phyloP scores from a whole-genome alignment of 495 filamentous ascomycete species.

The Durotheca rogersii region DNA sequence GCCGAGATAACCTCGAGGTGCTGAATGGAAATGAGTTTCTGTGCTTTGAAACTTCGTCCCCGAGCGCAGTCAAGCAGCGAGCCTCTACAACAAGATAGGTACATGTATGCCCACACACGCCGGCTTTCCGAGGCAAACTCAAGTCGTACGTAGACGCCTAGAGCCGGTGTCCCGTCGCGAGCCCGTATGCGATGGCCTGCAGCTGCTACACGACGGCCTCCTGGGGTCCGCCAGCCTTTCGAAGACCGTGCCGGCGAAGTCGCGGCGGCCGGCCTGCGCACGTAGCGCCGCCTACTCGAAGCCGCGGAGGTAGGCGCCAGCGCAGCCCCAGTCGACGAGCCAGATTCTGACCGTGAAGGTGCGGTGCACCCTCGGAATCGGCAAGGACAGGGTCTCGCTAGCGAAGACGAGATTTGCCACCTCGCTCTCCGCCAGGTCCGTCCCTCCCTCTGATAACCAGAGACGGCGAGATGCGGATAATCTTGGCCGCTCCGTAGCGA shows the following conservation, averaged over 20 bases:
- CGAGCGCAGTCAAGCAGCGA: too few species aligned
- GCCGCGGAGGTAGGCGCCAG: background rate
- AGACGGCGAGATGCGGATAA: background rate
- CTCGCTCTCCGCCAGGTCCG: background rate
- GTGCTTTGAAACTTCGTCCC: too few species aligned
- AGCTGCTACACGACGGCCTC: too few species aligned
- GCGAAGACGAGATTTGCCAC: background rate
- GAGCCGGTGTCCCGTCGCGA: too few species aligned
- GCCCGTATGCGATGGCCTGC: too few species aligned
- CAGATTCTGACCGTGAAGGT: background rate
- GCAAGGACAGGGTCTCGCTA: background rate
- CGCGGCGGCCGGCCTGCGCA: background rate
- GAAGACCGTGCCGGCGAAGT: background rate
- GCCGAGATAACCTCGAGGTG: too few species aligned
- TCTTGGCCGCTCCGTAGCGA: background rate
- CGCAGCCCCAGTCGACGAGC: conserved; percentile 4
- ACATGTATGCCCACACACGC: too few species aligned
- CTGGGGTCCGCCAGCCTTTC: background rate
- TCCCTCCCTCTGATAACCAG: background rate
- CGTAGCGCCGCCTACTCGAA: background rate
- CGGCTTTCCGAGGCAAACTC: too few species aligned
- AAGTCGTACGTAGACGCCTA: too few species aligned
- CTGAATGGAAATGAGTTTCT: too few species aligned
- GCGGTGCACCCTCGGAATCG: conserved; percentile 1
- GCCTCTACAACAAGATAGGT: too few species aligned